Evolutionary conservation across 208 protist species (phyloP).

Genomic region (Acanthamoeba royreba): DNA sequence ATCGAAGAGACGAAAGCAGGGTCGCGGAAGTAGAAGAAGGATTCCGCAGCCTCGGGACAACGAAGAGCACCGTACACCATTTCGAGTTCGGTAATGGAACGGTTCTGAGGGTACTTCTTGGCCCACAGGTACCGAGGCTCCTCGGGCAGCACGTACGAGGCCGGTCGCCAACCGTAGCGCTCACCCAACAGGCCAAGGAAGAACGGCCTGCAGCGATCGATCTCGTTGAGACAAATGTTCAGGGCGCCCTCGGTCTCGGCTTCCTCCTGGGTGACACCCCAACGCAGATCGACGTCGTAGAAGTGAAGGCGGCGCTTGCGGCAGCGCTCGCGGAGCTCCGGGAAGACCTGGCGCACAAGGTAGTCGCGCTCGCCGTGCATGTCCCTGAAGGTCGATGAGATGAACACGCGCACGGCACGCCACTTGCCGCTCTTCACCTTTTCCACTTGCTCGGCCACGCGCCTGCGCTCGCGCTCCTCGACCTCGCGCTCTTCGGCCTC

Average conservation of each 20-base stretch:
- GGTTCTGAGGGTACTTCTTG: conserved; percentile 54
- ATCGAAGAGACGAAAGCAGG: neutral
- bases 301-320: conserved; percentile 74
- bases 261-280: conserved; percentile 90
- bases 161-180: conserved; percentile 77
- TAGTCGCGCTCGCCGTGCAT: conserved; percentile 95
- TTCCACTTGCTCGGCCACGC: conserved; percentile 24
- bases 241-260: conserved; percentile 76
- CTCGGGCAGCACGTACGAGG: conserved; percentile 30
- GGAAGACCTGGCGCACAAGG: conserved; percentile 90
- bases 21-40: conserved; percentile 84
- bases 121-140: conserved; percentile 68
- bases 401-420: conserved; percentile 86
- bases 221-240: conserved; percentile 90
- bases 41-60: neutral
- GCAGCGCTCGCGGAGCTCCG: conserved; percentile 82
- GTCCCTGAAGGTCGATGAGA: conserved; percentile 94
- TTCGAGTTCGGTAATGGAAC: conserved; percentile 94
- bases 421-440: conserved; percentile 54
- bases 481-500: neutral
- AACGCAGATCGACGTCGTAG: conserved; percentile 92
- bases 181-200: conserved; percentile 89
- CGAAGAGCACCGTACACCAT: conserved; percentile 86
- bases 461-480: neutral
- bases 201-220: conserved; percentile 91